Evolutionary conservation across 2,329 filamentous ascomycete genomes (phyloP).

Genomic region (Aciculosporium take): DNA sequence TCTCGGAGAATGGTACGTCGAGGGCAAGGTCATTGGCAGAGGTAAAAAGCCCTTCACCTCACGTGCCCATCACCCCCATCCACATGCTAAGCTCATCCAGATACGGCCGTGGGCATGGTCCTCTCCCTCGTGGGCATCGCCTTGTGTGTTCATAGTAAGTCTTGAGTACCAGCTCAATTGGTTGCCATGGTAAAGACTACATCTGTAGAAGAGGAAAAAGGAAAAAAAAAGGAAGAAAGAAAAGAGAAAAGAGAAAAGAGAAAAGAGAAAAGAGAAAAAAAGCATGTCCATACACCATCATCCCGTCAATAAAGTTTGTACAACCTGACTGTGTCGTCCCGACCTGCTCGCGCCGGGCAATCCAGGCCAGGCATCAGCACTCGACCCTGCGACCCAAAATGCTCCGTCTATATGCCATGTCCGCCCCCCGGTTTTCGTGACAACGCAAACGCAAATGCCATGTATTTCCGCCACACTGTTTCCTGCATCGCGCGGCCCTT

Average conservation of each 20-base stretch:
- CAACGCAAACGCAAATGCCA: background rate
- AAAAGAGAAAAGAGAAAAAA: background rate
- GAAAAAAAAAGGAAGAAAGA: background rate
- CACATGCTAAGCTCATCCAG: constrained; percentile 25
- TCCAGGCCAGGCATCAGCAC: background rate
- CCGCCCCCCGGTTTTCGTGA: background rate
- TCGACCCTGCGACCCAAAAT: background rate
- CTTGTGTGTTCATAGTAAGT: constrained; percentile 63
- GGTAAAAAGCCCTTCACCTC: constrained; percentile 30
- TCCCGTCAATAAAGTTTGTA: background rate
- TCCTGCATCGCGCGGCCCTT: constrained; percentile 5
- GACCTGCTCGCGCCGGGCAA: constrained; percentile 7
- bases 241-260: background rate
- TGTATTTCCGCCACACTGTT: background rate
- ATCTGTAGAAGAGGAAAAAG: background rate
- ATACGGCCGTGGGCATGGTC: constrained; percentile 71
- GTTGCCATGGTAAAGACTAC: background rate
- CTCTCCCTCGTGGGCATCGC: constrained; percentile 69
- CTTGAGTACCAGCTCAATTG: constrained; percentile 11
- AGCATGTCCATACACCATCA: background rate
- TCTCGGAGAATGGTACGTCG: constrained; percentile 86
- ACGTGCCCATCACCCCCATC: too few relatives aligned
- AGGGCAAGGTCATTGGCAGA: constrained; percentile 75
- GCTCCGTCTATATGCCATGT: constrained; percentile 3
- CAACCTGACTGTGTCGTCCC: background rate